These are phyloP conservation scores for Hirschioporus abietinus DNA, from an alignment of 768 basidiomycete genomes.

Conservation along the genomic window DNA sequence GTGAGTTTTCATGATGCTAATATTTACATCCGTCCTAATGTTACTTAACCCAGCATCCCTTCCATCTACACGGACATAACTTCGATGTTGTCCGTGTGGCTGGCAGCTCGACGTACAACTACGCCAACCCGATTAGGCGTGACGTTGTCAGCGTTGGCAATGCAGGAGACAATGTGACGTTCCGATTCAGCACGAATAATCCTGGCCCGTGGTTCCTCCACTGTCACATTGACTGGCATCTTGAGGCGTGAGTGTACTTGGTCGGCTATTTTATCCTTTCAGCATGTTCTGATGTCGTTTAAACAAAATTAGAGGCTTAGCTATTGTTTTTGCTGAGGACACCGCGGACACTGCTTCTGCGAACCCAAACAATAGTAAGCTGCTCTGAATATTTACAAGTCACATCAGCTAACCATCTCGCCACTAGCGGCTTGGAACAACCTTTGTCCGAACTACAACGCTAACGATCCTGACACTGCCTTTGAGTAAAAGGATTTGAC, in stretches of 20 bases:
- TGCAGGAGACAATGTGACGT: constrained; percentile 37
- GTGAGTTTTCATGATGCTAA: constrained; percentile 1
- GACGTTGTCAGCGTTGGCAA: constrained; percentile 17
- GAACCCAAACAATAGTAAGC: background rate
- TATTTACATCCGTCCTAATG: constrained; percentile 1
- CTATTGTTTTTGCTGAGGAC: constrained; percentile 37
- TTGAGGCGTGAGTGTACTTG: constrained; percentile 21
- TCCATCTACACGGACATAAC: constrained; percentile 10
- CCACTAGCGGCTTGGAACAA: constrained; percentile 27
- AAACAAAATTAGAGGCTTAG: constrained; percentile 24
- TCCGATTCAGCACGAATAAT: constrained; percentile 67
- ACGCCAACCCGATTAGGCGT: constrained; percentile 2
- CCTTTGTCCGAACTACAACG: constrained; percentile 33
- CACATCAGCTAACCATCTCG: constrained; percentile 22
- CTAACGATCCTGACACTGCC: constrained; percentile 6
- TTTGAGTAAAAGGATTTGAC: background rate
- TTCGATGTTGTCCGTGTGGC: constrained; percentile 4
- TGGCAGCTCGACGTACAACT: background rate
- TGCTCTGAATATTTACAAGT: background rate
- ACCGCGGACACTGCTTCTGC: constrained; percentile 10
- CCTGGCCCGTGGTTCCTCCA: constrained; percentile 49
- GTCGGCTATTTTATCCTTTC: background rate
- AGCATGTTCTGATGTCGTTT: background rate
- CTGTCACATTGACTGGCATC: constrained; percentile 45
- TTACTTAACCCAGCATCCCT: constrained; percentile 5